Evolutionary conservation across 2,329 filamentous ascomycete genomes (phyloP).

Genomic region (Iodosphaeria phyllophila): DNA sequence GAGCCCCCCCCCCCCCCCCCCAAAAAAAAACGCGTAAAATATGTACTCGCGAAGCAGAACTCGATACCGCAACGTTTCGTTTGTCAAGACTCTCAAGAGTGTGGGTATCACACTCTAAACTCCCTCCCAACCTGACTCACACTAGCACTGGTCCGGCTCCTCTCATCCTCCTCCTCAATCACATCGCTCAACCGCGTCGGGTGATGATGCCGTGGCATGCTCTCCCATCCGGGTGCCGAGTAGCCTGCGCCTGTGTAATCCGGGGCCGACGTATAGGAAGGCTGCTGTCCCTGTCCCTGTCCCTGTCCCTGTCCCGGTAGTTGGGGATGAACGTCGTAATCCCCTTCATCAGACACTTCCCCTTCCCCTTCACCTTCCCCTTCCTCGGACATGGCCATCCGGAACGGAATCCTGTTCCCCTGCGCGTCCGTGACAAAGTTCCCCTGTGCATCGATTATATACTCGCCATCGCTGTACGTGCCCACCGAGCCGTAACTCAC

Average conservation of each 20-base stretch:
- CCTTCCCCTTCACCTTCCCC: too few species aligned
- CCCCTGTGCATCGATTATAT: slow-evolving; percentile 42
- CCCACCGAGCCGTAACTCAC: slow-evolving; percentile 38
- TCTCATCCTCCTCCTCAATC: slow-evolving; percentile 68
- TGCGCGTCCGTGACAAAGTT: slow-evolving; percentile 41
- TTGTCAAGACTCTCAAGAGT: neutral
- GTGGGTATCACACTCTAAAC: slow-evolving; percentile 6
- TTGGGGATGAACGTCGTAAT: too few species aligned
- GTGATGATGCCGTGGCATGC: slow-evolving; percentile 60
- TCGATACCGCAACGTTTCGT: too few species aligned
- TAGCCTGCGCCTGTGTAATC: slow-evolving; percentile 53
- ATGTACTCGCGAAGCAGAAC: neutral
- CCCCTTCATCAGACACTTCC: too few species aligned
- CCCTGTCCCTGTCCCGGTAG: too few species aligned
- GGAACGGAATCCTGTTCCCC: slow-evolving; percentile 38
- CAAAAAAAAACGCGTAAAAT: neutral
- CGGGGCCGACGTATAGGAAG: slow-evolving; percentile 19
- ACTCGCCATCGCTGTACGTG: slow-evolving; percentile 53
- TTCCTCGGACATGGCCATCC: slow-evolving; percentile 23
- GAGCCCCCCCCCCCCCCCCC: neutral
- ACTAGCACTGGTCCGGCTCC: slow-evolving; percentile 55
- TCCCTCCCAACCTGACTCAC: slow-evolving; percentile 40
- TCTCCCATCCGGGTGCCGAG: slow-evolving; percentile 53
- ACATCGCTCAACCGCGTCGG: slow-evolving; percentile 81
- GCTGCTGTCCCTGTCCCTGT: slow-evolving; percentile 7